Base-by-base conservation (phyloP, 495 filamentous ascomycete genomes). In the Rostrohypoxylon terebratum region DNA sequence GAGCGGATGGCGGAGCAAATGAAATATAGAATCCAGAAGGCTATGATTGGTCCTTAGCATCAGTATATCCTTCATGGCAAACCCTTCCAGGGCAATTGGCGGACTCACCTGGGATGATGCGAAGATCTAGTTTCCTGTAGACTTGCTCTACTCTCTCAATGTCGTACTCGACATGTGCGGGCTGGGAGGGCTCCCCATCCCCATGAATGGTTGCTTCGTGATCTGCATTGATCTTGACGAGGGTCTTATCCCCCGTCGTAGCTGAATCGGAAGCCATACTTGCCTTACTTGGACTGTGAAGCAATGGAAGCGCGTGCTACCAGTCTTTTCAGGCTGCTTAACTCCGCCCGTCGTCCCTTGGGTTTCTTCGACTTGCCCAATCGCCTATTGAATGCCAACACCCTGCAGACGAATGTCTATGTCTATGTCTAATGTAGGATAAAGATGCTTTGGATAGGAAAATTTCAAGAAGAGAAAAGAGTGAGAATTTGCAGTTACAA, bases 11-110 rank as follows among this genome's bases (percentile, higher is more conserved):
- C 93, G 0, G 94, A 96, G 84, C 92, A 93, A 65, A 97, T 86
- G 78, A 97, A 97, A 81, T 97, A 97, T 7, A 97, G 85, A n/a
- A 90, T 81, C 94, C 94, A 97, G 79, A 97, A 94, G 40, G 94
- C 93, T 76, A 45, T 28, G n/a, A 60, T 47, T 53, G 4, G 44
- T 71, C 36, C 69, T 72, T 60, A 69, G 55, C 16, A 64, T n/a
- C 44, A 34, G 44, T 18, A 21, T 20, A 5, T 10, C 51, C n/a
- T 10, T 20, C 11, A 18, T 38, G 10, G 51, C 11, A 31, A 21
- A n/a, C n/a, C n/a, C n/a, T n/a, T 10, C 21, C 11, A 18, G 42
- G 10, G 51, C 11, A 31, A 21, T 33, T 23, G n/a, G n/a, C 36
- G 14, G 50, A 44, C 69, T 59, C 80, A 86, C 87, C 85, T 68